These are phyloP conservation scores for Draba incana DNA, from an alignment of 345 rosid species.

Conservation along the genomic window DNA sequence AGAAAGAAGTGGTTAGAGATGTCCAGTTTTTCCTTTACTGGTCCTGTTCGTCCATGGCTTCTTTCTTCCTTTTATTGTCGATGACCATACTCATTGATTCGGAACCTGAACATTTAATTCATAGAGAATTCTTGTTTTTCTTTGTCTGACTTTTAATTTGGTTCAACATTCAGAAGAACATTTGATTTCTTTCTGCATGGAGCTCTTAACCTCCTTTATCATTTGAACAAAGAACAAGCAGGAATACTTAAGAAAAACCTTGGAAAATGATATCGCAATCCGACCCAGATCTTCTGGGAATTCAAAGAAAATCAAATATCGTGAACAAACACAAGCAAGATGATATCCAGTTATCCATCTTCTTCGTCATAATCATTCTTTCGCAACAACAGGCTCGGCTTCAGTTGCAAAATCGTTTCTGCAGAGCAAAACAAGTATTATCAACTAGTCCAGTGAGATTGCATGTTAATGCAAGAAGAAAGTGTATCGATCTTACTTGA, in stretches of 20 bases:
- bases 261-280: slow-evolving; percentile 2
- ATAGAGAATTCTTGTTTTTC: background rate
- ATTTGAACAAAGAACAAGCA: slow-evolving; percentile 21
- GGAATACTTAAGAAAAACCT: background rate
- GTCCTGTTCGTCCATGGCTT: background rate
- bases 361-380: slow-evolving; percentile 38
- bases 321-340: slow-evolving; percentile 29
- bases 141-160: slow-evolving; percentile 21
- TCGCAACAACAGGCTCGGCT: slow-evolving; percentile 32
- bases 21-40: background rate
- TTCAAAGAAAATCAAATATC: slow-evolving; percentile 36
- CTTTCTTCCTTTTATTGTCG: slow-evolving; percentile 11
- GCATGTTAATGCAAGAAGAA: no score
- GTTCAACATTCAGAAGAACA: background rate
- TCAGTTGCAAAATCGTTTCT: slow-evolving; percentile 38
- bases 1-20: slow-evolving; percentile 26
- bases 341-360: slow-evolving; percentile 4
- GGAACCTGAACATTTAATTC: slow-evolving; percentile 10
- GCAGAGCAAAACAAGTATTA: slow-evolving; percentile 22
- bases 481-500: slow-evolving; percentile 58
- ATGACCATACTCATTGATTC: slow-evolving; percentile 27
- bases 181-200: slow-evolving; percentile 8
- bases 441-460: no score
- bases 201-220: slow-evolving; percentile 20
- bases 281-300: background rate